These are phyloP conservation scores for Lactuca saligna DNA, from an alignment of 129 eudicot genomes.

Conservation along the genomic window DNA sequence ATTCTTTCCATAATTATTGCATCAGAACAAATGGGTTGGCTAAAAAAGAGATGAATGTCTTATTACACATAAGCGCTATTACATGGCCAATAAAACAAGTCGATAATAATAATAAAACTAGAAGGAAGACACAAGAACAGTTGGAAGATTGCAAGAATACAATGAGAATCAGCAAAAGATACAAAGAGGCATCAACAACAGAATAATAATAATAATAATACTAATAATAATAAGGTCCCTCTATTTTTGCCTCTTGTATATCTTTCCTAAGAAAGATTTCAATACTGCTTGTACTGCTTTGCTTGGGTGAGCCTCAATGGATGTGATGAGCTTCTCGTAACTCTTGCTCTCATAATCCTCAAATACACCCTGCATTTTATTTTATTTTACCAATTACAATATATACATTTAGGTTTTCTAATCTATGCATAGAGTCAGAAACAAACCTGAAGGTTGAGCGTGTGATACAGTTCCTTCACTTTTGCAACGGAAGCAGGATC, in stretches of 20 bases:
- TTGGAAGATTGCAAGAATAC: slow-evolving; percentile 19
- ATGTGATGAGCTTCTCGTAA: slow-evolving; percentile 53
- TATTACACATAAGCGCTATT: slow-evolving; percentile 22
- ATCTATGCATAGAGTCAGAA: slow-evolving; percentile 1
- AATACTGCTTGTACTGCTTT: slow-evolving; percentile 72
- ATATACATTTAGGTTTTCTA: no score
- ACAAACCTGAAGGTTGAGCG: slow-evolving; percentile 87
- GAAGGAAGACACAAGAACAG: slow-evolving; percentile 17
- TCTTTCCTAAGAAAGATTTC: slow-evolving; percentile 82
- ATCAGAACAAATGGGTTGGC: no score
- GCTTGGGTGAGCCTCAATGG: slow-evolving; percentile 80
- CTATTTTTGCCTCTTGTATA: slow-evolving; percentile 85
- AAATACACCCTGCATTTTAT: slow-evolving; percentile 54
- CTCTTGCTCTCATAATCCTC: slow-evolving; percentile 69
- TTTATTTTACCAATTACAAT: not conserved
- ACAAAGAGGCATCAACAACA: slow-evolving; percentile 3
- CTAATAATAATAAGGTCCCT: no score
- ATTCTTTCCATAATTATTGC: no score
- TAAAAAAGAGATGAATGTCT: not conserved
- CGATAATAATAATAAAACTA: not conserved
- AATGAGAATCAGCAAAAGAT: not conserved
- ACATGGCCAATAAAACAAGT: not conserved
- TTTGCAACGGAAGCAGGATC: slow-evolving; percentile 74
- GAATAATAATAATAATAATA: no score
- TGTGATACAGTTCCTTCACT: slow-evolving; percentile 67